Conservation (phyloP, 208 protist species). For the Wallacemonas rigidus region DNA sequence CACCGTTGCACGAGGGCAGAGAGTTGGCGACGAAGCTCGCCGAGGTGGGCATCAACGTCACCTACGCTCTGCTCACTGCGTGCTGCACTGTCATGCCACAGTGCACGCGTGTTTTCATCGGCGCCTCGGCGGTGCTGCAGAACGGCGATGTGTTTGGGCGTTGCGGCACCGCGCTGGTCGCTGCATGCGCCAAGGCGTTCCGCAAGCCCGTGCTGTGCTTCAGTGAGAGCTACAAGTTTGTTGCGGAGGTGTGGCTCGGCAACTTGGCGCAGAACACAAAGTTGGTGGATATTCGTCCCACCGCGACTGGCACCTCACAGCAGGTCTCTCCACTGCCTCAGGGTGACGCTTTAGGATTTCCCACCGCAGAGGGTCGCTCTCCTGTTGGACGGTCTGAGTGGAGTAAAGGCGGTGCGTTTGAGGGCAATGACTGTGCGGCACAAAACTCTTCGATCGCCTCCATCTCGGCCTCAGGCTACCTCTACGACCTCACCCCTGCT, state of each 20-base stretch:
- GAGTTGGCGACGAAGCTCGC: slow-evolving; percentile 73
- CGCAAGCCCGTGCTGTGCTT: slow-evolving; percentile 96
- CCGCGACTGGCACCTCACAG: slow-evolving; percentile 15
- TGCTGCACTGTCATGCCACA: slow-evolving; percentile 95
- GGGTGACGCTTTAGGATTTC: neutral
- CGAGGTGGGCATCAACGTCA: slow-evolving; percentile 85
- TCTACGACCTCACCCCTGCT: slow-evolving; percentile 84
- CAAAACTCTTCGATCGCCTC: slow-evolving; percentile 17
- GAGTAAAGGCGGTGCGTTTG: neutral
- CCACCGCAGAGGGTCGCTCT: neutral
- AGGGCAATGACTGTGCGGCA: slow-evolving; percentile 5
- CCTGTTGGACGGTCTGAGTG: slow-evolving; percentile 3
- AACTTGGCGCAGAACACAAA: slow-evolving; percentile 96
- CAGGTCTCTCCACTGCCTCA: slow-evolving; percentile 4
- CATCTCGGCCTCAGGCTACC: slow-evolving; percentile 51
- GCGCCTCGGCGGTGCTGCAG: slow-evolving; percentile 91
- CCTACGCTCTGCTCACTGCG: slow-evolving; percentile 93
- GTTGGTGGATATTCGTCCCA: slow-evolving; percentile 47
- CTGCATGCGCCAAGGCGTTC: slow-evolving; percentile 92
- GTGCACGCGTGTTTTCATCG: slow-evolving; percentile 94
- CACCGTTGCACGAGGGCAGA: slow-evolving; percentile 93
- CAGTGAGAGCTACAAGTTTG: slow-evolving; percentile 98
- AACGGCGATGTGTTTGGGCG: slow-evolving; percentile 95
- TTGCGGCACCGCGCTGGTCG: slow-evolving; percentile 93
- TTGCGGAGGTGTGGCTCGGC: slow-evolving; percentile 95